These are phyloP conservation scores for Leishmania lainsoni DNA, from an alignment of 208 protist genomes.

Conservation along the genomic window DNA sequence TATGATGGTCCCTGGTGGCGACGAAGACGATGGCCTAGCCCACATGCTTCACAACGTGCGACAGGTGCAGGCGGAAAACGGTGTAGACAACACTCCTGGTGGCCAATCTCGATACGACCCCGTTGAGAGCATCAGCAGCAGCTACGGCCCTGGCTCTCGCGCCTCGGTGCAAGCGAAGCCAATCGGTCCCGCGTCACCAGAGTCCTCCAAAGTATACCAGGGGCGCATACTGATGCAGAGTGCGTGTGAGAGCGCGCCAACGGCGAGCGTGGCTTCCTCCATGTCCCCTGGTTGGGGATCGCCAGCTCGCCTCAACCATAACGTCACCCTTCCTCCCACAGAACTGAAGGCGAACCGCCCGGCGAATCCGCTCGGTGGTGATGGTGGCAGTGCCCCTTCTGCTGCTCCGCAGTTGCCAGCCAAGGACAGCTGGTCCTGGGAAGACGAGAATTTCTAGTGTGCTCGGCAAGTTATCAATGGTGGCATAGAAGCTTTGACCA, in stretches of 20 bases:
- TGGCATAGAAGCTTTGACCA: background rate
- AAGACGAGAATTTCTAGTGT: conserved; percentile 16
- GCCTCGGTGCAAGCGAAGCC: background rate
- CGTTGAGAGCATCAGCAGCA: conserved; percentile 25
- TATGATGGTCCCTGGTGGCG: background rate
- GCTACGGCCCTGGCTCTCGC: background rate
- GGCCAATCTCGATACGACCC: conserved; percentile 27
- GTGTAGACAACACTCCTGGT: background rate
- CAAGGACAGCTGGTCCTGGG: conserved; percentile 59
- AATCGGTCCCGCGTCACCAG: background rate
- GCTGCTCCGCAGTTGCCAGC: conserved; percentile 13
- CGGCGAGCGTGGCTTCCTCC: background rate
- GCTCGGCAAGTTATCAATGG: background rate
- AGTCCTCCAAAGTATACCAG: conserved; percentile 12
- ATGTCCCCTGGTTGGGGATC: background rate
- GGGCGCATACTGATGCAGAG: conserved; percentile 11
- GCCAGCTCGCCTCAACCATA: background rate
- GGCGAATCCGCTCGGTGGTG: conserved; percentile 13
- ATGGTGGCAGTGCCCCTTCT: background rate
- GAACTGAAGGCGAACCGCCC: background rate
- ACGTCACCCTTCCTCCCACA: background rate
- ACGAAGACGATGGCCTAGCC: conserved; percentile 47
- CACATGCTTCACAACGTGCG: conserved; percentile 47
- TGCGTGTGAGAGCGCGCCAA: background rate
- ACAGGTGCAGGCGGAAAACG: conserved; percentile 32